Evolutionary conservation across 169 alveolate genomes (phyloP).

Genomic region (Plasmodium vinckei): DNA sequence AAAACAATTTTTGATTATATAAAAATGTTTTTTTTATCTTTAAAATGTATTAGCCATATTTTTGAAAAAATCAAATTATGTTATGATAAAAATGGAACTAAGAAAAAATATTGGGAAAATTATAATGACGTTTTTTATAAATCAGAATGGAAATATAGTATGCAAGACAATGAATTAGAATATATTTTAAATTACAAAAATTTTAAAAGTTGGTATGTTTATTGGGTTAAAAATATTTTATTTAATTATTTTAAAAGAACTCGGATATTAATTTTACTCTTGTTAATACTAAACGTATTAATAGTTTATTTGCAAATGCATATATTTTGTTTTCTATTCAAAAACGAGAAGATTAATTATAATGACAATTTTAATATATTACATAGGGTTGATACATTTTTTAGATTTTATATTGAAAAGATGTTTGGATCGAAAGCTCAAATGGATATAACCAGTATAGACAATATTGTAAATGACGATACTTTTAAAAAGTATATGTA

Average conservation of each 20-base stretch:
- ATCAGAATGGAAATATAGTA: conserved; percentile 49
- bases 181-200: conserved; percentile 59
- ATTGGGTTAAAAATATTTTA: conserved; percentile 52
- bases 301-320: conserved; percentile 34
- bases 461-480: conserved; percentile 1
- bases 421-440: neutral
- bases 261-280: neutral
- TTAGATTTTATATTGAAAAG: neutral
- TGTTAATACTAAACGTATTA: conserved; percentile 24
- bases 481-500: neutral
- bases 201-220: conserved; percentile 55
- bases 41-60: conserved; percentile 16
- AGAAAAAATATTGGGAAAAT: conserved; percentile 31
- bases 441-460: neutral
- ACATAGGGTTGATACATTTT: no score
- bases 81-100: conserved; percentile 3
- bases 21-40: conserved; percentile 7
- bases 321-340: conserved; percentile 7
- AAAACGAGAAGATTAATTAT: neutral
- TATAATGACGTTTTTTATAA: conserved; percentile 36
- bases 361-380: neutral
- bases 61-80: conserved; percentile 2
- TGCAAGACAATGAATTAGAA: conserved; percentile 52
- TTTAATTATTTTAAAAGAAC: conserved; percentile 50
- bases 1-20: conserved; percentile 5